These are phyloP conservation scores for Domatiomyces globalis DNA, from an alignment of 2,329 filamentous ascomycete species.

Conservation along the genomic window DNA sequence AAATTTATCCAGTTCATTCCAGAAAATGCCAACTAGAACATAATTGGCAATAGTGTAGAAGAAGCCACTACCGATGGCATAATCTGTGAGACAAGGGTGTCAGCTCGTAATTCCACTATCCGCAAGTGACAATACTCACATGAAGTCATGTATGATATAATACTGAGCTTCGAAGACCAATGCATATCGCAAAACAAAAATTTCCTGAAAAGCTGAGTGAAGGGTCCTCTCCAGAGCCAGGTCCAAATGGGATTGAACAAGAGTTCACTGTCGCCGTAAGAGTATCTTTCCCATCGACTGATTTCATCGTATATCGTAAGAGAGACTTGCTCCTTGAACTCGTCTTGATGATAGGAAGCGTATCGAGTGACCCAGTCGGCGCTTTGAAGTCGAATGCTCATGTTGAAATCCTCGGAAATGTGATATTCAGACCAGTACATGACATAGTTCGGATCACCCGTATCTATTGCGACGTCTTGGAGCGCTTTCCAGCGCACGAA, in stretches of 20 bases:
- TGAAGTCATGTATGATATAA: conserved; percentile 49
- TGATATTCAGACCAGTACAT: conserved; percentile 63
- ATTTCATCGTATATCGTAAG: conserved; percentile 72
- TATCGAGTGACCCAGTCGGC: conserved; percentile 54
- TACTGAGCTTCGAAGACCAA: conserved; percentile 50
- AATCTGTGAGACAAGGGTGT: conserved; percentile 28
- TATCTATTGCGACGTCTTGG: conserved; percentile 41
- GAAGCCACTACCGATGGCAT: conserved; percentile 53
- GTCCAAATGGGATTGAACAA: conserved; percentile 62
- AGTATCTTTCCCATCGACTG: conserved; percentile 73
- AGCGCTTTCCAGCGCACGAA: conserved; percentile 55
- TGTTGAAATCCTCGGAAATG: conserved; percentile 67
- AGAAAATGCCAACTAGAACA: conserved; percentile 55
- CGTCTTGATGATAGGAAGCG: conserved; percentile 52
- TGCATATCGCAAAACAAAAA: conserved; percentile 55
- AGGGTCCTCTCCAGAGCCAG: conserved; percentile 58
- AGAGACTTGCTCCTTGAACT: conserved; percentile 66
- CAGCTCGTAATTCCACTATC: conserved; percentile 4
- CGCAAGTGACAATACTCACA: conserved; percentile 32
- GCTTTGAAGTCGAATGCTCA: conserved; percentile 56
- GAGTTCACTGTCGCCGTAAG: conserved; percentile 68
- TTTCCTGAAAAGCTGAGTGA: conserved; percentile 60
- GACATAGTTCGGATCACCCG: conserved; percentile 39
- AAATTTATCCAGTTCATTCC: conserved; percentile 50
- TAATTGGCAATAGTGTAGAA: conserved; percentile 54